phyloP scores from a whole-genome alignment of 2,329 filamentous ascomycete species.

The Endocalyx cinctus region DNA sequence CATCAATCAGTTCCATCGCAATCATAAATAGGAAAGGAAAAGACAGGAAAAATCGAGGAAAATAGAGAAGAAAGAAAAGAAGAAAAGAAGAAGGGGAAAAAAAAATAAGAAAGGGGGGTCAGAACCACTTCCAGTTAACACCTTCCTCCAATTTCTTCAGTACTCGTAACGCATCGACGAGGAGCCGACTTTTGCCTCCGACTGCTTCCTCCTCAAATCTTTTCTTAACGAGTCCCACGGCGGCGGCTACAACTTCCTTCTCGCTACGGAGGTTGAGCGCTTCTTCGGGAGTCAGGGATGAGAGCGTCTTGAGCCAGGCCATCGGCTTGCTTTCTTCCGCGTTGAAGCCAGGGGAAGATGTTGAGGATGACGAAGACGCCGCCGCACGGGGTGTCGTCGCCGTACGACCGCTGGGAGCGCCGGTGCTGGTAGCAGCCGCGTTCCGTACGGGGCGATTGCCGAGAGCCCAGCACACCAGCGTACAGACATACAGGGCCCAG shows the following conservation, averaged over 20 bases:
- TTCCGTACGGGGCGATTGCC: conserved; percentile 27
- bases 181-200: conserved; percentile 43
- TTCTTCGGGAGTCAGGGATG: conserved; percentile 35
- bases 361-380: too few species aligned
- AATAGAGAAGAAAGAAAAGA: conserved; percentile 19
- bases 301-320: conserved; percentile 32
- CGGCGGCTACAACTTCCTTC: conserved; percentile 37
- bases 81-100: conserved; percentile 7
- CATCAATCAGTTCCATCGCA: too few species aligned
- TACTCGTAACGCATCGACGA: conserved; percentile 49
- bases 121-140: conserved; percentile 38
- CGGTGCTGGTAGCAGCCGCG: conserved; percentile 10
- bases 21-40: too few species aligned
- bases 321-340: conserved; percentile 33
- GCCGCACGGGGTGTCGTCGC: conserved; percentile 18
- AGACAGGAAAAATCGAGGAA: conserved; percentile 6
- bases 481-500: conserved; percentile 68
- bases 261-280: conserved; percentile 33
- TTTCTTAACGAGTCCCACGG: conserved; percentile 45
- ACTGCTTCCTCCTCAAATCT: conserved; percentile 45
- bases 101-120: conserved; percentile 8
- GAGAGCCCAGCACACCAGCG: conserved; percentile 57
- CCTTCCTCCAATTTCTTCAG: conserved; percentile 47
- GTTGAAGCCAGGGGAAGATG: too few species aligned
- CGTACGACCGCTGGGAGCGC: conserved; percentile 10